Evolutionary conservation across 2,329 filamentous ascomycete species (phyloP).

Genomic region (Phaeosphaeriaceae sp.): DNA sequence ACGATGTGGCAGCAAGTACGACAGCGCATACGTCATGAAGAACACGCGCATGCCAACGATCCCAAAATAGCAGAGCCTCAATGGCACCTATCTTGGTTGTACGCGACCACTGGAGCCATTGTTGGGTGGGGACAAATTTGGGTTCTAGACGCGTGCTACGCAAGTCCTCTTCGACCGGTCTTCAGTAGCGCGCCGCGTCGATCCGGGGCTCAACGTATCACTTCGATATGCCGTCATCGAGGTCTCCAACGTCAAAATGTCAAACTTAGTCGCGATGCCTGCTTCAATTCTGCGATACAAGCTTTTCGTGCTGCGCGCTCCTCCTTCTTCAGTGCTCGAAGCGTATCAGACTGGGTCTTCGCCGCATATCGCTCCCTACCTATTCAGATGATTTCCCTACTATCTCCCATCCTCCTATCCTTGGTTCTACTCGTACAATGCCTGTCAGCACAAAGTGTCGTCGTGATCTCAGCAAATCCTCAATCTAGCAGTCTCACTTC

Average conservation of each 20-base stretch:
- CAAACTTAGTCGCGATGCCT: background rate
- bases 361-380: constrained; percentile 7
- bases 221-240: constrained; percentile 25
- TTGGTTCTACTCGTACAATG: constrained; percentile 12
- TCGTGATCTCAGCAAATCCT: constrained; percentile 8
- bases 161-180: background rate
- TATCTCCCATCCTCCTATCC: constrained; percentile 7
- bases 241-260: constrained; percentile 9
- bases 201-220: constrained; percentile 12
- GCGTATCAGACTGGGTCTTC: constrained; percentile 11
- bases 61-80: background rate
- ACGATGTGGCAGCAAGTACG: too few species aligned
- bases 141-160: background rate
- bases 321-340: background rate
- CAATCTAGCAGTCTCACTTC: constrained; percentile 16
- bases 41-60: background rate
- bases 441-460: constrained; percentile 20
- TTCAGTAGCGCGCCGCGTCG: background rate
- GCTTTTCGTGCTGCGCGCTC: background rate
- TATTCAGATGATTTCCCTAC: constrained; percentile 19
- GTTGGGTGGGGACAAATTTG: background rate
- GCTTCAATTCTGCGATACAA: background rate
- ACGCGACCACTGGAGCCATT: background rate
- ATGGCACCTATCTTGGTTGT: background rate
- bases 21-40: too few species aligned